Percentiles rank a stretch among this genome's conserved stretches.
Conservation (phyloP, 2,329 filamentous ascomycete species). For the Lasiodiplodia sp. region DNA sequence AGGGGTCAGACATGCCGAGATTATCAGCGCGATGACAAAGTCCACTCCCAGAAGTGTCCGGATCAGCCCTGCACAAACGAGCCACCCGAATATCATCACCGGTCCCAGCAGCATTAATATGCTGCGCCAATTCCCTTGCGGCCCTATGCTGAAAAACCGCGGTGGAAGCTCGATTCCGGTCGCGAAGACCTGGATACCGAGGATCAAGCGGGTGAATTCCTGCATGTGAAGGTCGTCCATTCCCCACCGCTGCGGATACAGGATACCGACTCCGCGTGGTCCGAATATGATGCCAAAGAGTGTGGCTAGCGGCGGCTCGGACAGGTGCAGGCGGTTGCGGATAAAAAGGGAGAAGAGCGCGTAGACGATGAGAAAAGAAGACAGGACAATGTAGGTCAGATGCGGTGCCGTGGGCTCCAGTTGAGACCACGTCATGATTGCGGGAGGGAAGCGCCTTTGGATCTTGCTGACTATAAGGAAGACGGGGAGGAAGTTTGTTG, state of each 20-base stretch:
- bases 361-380: conserved; percentile 55
- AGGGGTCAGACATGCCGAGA: conserved; percentile 63
- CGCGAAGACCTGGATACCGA: conserved; percentile 53
- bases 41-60: conserved; percentile 56
- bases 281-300: conserved; percentile 55
- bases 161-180: conserved; percentile 50
- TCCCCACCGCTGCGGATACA: conserved; percentile 53
- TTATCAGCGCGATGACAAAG: conserved; percentile 56
- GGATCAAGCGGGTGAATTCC: conserved; percentile 54
- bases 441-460: neutral
- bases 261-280: conserved; percentile 48
- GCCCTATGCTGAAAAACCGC: conserved; percentile 49
- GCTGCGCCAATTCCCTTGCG: conserved; percentile 58
- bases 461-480: neutral
- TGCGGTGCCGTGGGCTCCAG: conserved; percentile 57
- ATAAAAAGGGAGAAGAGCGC: conserved; percentile 56
- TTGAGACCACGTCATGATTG: conserved; percentile 51
- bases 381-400: conserved; percentile 54
- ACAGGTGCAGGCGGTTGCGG: conserved; percentile 57
- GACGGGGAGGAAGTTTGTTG: neutral
- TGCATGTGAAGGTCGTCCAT: conserved; percentile 52
- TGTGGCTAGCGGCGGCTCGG: conserved; percentile 57
- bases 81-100: conserved; percentile 60
- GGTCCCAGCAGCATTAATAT: conserved; percentile 58
- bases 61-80: conserved; percentile 57